Conservation (phyloP, 2,329 filamentous ascomycete species). For the Laburnicola sp. region DNA sequence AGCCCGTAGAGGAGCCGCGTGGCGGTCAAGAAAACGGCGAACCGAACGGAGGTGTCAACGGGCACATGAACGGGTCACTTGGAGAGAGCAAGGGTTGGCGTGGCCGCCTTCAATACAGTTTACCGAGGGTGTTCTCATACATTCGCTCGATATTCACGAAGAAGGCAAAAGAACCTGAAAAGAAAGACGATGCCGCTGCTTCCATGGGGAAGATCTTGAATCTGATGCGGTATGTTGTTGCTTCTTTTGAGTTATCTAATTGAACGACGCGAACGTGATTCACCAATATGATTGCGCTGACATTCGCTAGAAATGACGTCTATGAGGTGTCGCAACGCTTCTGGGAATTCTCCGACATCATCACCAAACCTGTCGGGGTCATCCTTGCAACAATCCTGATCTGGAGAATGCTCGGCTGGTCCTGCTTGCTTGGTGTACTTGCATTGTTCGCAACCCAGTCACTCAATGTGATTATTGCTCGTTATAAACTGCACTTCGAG, state of each 20-base stretch:
- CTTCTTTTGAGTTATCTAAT: too few species aligned
- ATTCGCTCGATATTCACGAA: slow-evolving; percentile 23
- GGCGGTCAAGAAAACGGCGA: slow-evolving; percentile 23
- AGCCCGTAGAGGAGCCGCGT: slow-evolving; percentile 31
- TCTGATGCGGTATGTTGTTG: slow-evolving; percentile 64
- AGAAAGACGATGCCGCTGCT: slow-evolving; percentile 57
- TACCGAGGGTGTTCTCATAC: slow-evolving; percentile 13
- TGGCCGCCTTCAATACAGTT: slow-evolving; percentile 3
- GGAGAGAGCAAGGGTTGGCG: slow-evolving; percentile 8
- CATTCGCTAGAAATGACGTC: slow-evolving; percentile 61
- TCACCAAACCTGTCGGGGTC: slow-evolving; percentile 77
- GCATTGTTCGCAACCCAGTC: slow-evolving; percentile 70
- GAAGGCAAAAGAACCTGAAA: slow-evolving; percentile 26
- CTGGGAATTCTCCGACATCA: slow-evolving; percentile 80
- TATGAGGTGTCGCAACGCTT: slow-evolving; percentile 83
- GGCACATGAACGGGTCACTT: slow-evolving; percentile 11
- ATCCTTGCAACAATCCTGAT: slow-evolving; percentile 73
- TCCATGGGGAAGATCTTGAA: slow-evolving; percentile 92
- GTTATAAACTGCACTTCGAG: slow-evolving; percentile 69
- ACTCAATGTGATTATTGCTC: slow-evolving; percentile 69
- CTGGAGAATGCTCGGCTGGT: slow-evolving; percentile 77
- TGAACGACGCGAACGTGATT: too few species aligned
- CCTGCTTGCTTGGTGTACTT: slow-evolving; percentile 73
- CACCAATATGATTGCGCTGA: neutral
- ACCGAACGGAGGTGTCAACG: slow-evolving; percentile 18